phyloP scores from a whole-genome alignment of 305 asterid genomes.

The Withania somnifera region DNA sequence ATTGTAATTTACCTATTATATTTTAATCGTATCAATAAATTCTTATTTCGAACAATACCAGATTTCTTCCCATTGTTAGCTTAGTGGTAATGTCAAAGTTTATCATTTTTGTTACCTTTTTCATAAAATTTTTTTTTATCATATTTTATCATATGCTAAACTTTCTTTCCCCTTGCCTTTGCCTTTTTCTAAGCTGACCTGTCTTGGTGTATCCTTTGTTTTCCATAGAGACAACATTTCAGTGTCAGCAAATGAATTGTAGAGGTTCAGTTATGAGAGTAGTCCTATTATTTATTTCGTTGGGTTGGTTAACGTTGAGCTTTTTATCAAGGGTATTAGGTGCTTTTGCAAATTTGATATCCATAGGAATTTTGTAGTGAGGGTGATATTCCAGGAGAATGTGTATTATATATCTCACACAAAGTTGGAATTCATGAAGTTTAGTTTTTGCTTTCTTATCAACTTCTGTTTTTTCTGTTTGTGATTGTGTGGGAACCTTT shows the following conservation, averaged over 20 bases:
- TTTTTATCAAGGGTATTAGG: not conserved
- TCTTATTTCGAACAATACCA: not conserved
- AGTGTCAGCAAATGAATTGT: not conserved
- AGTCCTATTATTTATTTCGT: too few species aligned
- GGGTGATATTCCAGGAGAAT: not conserved
- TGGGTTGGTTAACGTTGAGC: not conserved
- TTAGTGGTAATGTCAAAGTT: not conserved
- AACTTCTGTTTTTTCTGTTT: not conserved
- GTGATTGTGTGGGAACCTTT: not conserved
- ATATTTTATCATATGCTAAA: not conserved
- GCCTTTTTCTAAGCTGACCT: not conserved
- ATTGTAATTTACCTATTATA: not conserved
- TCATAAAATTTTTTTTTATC: too few species aligned
- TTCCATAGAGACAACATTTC: not conserved
- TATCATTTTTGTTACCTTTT: not conserved
- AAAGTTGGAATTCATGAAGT: not conserved
- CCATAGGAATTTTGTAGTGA: not conserved
- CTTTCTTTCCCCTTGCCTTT: not conserved
- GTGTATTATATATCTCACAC: not conserved
- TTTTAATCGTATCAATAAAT: not conserved
- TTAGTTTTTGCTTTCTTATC: not conserved
- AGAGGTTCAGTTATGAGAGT: not conserved
- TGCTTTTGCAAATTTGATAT: not conserved
- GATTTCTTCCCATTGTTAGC: not conserved
- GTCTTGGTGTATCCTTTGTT: not conserved